Percentiles rank a stretch among this genome's conserved stretches.
Conservation (phyloP, 2,329 filamentous ascomycete species). For the Nothopassalora personata region DNA sequence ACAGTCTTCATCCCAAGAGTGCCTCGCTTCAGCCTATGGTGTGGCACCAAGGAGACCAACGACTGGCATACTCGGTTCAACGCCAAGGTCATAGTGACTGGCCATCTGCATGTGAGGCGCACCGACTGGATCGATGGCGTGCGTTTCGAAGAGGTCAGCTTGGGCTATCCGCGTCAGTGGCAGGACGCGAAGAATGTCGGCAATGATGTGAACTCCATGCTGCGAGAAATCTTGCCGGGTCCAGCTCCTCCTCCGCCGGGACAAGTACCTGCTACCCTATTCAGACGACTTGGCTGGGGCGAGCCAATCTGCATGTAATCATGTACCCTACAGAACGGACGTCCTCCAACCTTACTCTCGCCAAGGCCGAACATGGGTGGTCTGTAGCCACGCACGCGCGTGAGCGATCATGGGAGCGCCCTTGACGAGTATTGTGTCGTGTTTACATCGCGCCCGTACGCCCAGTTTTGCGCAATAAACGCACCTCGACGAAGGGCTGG, state of each 20-base stretch:
- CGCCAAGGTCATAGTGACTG: conserved; percentile 44
- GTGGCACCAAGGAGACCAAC: conserved; percentile 43
- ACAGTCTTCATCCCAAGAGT: conserved; percentile 40
- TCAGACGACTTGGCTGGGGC: conserved; percentile 15
- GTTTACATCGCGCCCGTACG: not conserved
- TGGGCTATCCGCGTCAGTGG: conserved; percentile 47
- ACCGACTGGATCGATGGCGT: conserved; percentile 45
- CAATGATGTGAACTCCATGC: conserved; percentile 41
- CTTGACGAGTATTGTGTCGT: not conserved
- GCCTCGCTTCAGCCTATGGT: conserved; percentile 44
- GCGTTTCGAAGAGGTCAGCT: conserved; percentile 43
- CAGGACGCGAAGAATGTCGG: conserved; percentile 39
- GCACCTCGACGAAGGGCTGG: not conserved
- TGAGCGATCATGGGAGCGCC: not conserved
- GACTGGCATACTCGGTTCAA: conserved; percentile 45
- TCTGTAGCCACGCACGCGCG: not conserved
- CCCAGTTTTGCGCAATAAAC: not conserved
- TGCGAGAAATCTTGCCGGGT: conserved; percentile 44
- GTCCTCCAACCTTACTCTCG: not conserved
- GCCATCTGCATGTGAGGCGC: conserved; percentile 43
- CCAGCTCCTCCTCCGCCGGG: conserved; percentile 30
- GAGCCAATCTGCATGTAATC: not conserved
- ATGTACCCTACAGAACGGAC: not conserved
- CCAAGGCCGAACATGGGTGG: not conserved
- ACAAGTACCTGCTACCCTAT: conserved; percentile 25